A percentile compares a stretch with the other conserved stretches of the same genome.
Conservation (phyloP, 805 yeast species). For the Kuraishia capsulata region DNA sequence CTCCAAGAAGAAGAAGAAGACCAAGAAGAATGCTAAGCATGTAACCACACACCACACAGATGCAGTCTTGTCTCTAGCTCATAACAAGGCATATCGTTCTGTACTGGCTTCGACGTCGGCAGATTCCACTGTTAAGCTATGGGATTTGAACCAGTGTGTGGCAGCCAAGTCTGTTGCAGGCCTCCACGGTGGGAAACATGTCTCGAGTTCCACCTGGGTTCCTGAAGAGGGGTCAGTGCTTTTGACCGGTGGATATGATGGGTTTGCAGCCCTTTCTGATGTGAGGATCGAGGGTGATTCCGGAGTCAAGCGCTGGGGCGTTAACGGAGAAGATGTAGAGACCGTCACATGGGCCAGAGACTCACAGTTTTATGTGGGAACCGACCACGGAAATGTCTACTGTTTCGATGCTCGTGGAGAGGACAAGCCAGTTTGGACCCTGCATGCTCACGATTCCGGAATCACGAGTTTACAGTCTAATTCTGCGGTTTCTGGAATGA, state of each 20-base stretch:
- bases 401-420: conserved; percentile 75
- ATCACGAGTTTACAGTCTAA: conserved; percentile 75
- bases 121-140: conserved; percentile 85
- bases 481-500: conserved; percentile 54
- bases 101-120: conserved; percentile 93
- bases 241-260: conserved; percentile 90
- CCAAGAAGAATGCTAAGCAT: conserved; percentile 38
- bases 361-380: conserved; percentile 66
- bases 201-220: conserved; percentile 87
- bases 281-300: conserved; percentile 73
- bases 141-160: conserved; percentile 75
- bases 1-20: conserved; percentile 48
- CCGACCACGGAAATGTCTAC: conserved; percentile 84
- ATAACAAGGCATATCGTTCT: conserved; percentile 72
- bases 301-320: conserved; percentile 55
- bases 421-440: conserved; percentile 77
- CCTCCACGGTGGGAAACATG: conserved; percentile 72
- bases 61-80: conserved; percentile 82
- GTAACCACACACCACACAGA: conserved; percentile 79
- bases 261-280: conserved; percentile 74
- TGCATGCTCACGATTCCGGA: conserved; percentile 96
- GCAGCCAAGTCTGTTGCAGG: conserved; percentile 71
- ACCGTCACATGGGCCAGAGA: conserved; percentile 64
- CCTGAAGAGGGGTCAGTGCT: conserved; percentile 57
- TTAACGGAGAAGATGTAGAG: conserved; percentile 69